These are phyloP conservation scores for Inga oerstediana DNA, from an alignment of 306 rosid genomes.

Conservation along the genomic window DNA sequence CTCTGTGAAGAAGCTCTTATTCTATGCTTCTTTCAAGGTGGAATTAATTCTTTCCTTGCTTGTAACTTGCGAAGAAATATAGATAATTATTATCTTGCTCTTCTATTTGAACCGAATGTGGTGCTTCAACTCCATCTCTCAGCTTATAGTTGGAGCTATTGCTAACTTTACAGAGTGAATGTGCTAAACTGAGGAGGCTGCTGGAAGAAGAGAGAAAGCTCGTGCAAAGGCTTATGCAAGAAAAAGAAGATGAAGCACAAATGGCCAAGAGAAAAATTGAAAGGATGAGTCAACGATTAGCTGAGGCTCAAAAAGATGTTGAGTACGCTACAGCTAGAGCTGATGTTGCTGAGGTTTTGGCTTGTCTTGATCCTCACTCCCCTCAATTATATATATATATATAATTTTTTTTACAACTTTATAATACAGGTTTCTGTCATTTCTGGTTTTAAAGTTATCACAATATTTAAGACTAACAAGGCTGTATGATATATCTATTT, in stretches of 20 bases:
- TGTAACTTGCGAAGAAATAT: neutral
- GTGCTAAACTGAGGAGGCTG: neutral
- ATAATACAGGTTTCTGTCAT: too few relatives aligned
- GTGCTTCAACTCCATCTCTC: too few relatives aligned
- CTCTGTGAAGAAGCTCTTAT: neutral
- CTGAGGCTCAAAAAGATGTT: neutral
- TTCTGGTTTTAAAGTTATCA: too few relatives aligned
- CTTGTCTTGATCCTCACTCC: too few relatives aligned
- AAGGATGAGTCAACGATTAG: neutral
- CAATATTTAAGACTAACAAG: too few relatives aligned
- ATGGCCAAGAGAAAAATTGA: neutral
- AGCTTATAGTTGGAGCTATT: too few relatives aligned
- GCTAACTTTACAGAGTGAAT: neutral
- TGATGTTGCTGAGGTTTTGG: neutral
- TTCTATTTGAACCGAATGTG: too few relatives aligned
- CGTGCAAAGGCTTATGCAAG: neutral
- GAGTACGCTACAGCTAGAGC: neutral
- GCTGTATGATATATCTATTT: too few relatives aligned
- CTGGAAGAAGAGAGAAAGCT: neutral
- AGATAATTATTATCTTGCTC: neutral
- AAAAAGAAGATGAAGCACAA: neutral
- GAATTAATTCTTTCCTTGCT: neutral
- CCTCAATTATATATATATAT: too few relatives aligned
- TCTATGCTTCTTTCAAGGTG: neutral
- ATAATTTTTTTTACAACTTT: too few relatives aligned